These are phyloP conservation scores for Fusarium kyushuense DNA, from an alignment of 2,329 filamentous ascomycete species.

Conservation along the genomic window DNA sequence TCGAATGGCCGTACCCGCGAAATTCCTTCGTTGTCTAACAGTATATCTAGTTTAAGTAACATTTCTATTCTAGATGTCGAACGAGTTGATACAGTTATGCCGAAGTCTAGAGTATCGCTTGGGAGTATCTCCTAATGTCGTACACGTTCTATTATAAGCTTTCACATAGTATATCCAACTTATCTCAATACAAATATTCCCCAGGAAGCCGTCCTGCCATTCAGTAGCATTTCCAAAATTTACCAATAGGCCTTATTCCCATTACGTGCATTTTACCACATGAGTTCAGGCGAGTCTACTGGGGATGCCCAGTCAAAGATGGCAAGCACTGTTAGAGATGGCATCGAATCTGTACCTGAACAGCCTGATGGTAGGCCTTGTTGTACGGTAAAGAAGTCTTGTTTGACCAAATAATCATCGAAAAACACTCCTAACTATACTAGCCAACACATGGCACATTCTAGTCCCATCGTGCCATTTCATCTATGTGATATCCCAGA, in stretches of 20 bases:
- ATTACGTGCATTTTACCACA: too few species aligned
- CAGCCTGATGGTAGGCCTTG: background rate
- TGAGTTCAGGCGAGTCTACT: background rate
- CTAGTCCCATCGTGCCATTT: background rate
- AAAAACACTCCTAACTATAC: background rate
- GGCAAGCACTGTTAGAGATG: background rate
- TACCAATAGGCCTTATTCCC: too few species aligned
- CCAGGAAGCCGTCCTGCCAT: background rate
- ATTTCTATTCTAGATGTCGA: too few species aligned
- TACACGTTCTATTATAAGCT: too few species aligned
- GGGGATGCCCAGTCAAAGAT: background rate
- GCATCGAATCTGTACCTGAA: background rate
- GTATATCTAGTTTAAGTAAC: too few species aligned
- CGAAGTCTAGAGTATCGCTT: too few species aligned
- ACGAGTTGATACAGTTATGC: too few species aligned
- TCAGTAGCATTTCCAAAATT: too few species aligned
- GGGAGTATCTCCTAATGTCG: too few species aligned
- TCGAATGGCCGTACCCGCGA: background rate
- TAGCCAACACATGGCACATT: background rate
- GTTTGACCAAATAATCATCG: background rate
- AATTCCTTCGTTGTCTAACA: too few species aligned
- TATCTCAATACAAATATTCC: background rate
- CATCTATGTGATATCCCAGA: constrained; percentile 28
- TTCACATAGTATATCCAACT: background rate
- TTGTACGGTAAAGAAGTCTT: background rate